Conservation (phyloP, 192 early-diverging fungal species). For the Paraglomus brasilianum region DNA sequence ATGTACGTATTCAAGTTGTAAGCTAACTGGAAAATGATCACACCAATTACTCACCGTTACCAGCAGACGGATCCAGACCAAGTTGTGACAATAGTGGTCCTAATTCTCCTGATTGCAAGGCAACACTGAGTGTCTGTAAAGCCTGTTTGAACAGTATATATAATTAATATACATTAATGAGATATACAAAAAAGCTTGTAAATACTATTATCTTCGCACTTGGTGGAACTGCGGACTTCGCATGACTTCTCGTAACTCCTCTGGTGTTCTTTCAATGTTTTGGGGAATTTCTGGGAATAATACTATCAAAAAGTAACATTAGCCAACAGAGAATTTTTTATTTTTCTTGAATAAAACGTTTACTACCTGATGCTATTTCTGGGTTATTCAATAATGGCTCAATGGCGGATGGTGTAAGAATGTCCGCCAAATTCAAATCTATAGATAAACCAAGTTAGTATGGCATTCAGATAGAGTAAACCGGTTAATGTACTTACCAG, state of each 20-base stretch:
- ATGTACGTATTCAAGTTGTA: background rate
- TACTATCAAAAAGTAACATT: slow-evolving; percentile 29
- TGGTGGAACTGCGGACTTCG: slow-evolving; percentile 49
- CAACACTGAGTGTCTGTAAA: slow-evolving; percentile 47
- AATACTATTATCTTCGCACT: background rate
- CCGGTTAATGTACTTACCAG: background rate
- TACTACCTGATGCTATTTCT: slow-evolving; percentile 34
- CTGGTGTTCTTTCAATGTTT: slow-evolving; percentile 40
- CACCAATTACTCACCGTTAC: slow-evolving; percentile 35
- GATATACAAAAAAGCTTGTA: background rate
- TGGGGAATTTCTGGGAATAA: slow-evolving; percentile 52
- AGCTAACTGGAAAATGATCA: background rate
- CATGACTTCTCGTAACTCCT: slow-evolving; percentile 48
- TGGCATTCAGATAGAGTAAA: background rate
- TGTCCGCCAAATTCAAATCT: slow-evolving; percentile 41
- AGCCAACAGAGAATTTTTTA: background rate
- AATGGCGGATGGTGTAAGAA: slow-evolving; percentile 42
- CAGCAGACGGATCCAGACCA: slow-evolving; percentile 50
- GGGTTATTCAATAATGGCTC: slow-evolving; percentile 43
- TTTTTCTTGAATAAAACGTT: background rate
- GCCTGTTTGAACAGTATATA: slow-evolving; percentile 31
- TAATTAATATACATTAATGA: background rate
- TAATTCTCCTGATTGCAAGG: slow-evolving; percentile 53
- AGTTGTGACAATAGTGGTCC: slow-evolving; percentile 50
- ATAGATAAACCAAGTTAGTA: slow-evolving; percentile 4